These are phyloP conservation scores for Endotrypanum monterogeii DNA, from an alignment of 208 protist species.

Conservation along the genomic window DNA sequence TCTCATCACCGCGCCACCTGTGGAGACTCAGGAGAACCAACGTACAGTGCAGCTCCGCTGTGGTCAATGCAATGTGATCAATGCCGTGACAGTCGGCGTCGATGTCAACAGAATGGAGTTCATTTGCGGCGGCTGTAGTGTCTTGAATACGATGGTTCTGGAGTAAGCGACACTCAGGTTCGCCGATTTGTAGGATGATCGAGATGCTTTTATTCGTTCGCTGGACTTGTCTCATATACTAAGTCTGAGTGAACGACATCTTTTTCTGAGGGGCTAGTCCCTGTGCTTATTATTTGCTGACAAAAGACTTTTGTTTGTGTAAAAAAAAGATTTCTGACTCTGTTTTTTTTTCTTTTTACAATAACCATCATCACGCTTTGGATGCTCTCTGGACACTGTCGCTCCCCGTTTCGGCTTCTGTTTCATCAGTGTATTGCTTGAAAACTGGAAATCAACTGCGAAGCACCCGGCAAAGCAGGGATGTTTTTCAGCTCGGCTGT, in stretches of 20 bases:
- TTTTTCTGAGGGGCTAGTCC: background rate
- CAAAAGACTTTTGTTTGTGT: background rate
- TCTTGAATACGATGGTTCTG: slow-evolving; percentile 61
- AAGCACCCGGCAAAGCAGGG: background rate
- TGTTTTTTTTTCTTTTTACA: background rate
- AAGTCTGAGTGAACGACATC: background rate
- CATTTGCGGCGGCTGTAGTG: slow-evolving; percentile 73
- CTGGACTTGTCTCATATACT: background rate
- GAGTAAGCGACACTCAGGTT: slow-evolving; percentile 12
- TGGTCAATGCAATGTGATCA: slow-evolving; percentile 47
- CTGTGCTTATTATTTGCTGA: too few relatives aligned
- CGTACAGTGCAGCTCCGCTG: slow-evolving; percentile 72
- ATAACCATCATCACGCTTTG: background rate
- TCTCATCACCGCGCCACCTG: background rate
- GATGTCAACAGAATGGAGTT: slow-evolving; percentile 60
- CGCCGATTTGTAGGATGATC: background rate
- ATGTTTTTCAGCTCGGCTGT: background rate
- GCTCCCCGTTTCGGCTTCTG: background rate
- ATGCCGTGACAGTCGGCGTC: slow-evolving; percentile 49
- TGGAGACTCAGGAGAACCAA: slow-evolving; percentile 20
- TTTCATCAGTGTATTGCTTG: background rate
- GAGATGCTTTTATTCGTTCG: background rate
- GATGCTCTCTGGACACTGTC: too few relatives aligned
- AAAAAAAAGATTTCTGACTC: background rate
- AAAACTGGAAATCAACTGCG: background rate